Base-by-base conservation (phyloP, 768 basidiomycete genomes). In the Termitomyces sp. region DNA sequence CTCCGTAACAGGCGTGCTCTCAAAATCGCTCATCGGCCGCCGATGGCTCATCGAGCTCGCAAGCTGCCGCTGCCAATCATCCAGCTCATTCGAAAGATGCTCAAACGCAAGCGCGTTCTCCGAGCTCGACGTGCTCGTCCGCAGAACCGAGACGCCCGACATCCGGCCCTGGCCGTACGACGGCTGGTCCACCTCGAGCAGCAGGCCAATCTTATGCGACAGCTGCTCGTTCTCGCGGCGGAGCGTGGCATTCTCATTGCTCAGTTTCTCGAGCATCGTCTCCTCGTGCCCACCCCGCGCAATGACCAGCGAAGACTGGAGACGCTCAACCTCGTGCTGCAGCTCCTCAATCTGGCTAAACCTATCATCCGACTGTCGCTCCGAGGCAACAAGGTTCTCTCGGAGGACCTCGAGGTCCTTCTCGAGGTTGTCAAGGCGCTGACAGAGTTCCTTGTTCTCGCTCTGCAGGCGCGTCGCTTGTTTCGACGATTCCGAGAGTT, bases 211-310 rank as follows among this genome's bases (percentile, higher is more conserved):
- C 79, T 93, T 94, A 69, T 92, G 91, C n/a, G 88, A 87, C 45
- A 94, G 81, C 64, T 93, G 86, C 67, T 91, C 88, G 69, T 94
- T 94, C 72, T 94, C 92, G 56, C 84, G 83, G 69, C 88, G 86
- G 58, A 94, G 83, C 33, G 75, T 79, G 18, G 82, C 79, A 70
- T 94, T 94, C 69, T 96, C 92, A 69, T 78, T 82, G 70, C 86
- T 86, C 60, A 97, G 82, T 69, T 87, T 88, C 72, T 95, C 92
- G 37, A 91, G 69, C 44, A 87, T 68, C 8, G 88, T 86, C 73
- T 92, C 90, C 55, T 90, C 85, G 56, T 86, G 82, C 22, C 87
- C 88, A 55, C 85, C 84, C 15, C 91, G 87, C 31, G 90, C 84
- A 61, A 90, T 81, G 55, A 81, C 75, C 51, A 95, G 75, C 4